Evolutionary conservation across 495 filamentous ascomycete genomes (phyloP).

Genomic region (Talaromyces ruber): DNA sequence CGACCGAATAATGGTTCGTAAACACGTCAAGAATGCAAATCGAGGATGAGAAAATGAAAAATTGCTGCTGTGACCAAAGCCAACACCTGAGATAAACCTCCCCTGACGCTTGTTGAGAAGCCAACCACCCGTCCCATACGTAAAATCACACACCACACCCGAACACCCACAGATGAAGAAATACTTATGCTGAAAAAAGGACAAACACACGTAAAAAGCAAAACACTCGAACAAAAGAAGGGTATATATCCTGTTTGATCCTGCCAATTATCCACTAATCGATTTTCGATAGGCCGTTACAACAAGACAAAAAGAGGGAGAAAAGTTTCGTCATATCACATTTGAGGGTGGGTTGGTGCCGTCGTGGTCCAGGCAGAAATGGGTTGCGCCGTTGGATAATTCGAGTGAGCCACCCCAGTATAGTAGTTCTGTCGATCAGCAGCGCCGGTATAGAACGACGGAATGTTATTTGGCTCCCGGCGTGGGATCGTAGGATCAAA

Average conservation of each 20-base stretch:
- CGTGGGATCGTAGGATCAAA: constrained; percentile 31
- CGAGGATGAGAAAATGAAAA: not conserved
- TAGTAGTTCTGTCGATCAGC: constrained; percentile 31
- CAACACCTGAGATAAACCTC: not conserved
- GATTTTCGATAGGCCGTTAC: constrained; percentile 4
- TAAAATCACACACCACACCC: not conserved
- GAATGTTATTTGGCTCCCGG: constrained; percentile 31
- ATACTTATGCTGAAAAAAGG: not conserved
- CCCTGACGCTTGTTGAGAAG: not conserved
- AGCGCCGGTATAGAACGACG: constrained; percentile 24
- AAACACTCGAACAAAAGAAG: not conserved
- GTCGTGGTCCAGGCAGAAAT: constrained; percentile 33
- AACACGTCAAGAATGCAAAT: not conserved
- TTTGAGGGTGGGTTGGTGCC: constrained; percentile 35
- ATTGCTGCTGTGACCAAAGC: not conserved
- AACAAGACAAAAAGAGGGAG: not conserved
- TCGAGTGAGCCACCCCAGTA: constrained; percentile 22
- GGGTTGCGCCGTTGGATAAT: constrained; percentile 25
- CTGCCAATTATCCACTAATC: not conserved
- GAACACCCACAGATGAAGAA: not conserved
- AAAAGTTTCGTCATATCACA: constrained; percentile 16
- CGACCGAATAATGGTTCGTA: not conserved
- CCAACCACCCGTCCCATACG: not conserved
- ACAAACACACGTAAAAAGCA: not conserved
- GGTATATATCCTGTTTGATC: constrained; percentile 5